Percentiles rank a stretch among this genome's conserved stretches.
These are phyloP conservation scores for Hebeloma cylindrosporum DNA, from an alignment of 768 basidiomycete genomes.

Conservation along the genomic window DNA sequence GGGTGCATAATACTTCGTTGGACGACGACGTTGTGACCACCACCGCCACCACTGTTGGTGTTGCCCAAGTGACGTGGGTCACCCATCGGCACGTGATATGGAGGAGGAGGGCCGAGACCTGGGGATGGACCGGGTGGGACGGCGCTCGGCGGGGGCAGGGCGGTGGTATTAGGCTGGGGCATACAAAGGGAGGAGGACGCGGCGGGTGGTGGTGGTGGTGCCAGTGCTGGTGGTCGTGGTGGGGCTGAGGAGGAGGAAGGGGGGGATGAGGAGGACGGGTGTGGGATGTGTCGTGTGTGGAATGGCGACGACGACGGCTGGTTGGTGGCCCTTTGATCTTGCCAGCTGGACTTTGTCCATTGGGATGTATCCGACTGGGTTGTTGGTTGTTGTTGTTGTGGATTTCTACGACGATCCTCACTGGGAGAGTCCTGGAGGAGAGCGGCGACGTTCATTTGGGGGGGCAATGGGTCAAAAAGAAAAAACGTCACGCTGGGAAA, in stretches of 20 bases:
- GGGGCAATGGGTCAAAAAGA: neutral
- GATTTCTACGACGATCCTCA: constrained; percentile 40
- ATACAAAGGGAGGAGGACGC: neutral
- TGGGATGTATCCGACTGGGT: neutral
- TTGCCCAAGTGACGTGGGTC: neutral
- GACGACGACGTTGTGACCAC: constrained; percentile 7
- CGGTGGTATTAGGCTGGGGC: neutral
- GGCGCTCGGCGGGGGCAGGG: constrained; percentile 1
- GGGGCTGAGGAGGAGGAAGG: neutral
- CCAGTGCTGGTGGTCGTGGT: constrained; percentile 1
- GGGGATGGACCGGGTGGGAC: too few relatives aligned
- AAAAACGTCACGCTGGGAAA: neutral
- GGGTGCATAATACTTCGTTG: constrained; percentile 1
- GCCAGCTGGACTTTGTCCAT: constrained; percentile 5
- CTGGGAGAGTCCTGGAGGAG: constrained; percentile 72
- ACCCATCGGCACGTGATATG: too few relatives aligned
- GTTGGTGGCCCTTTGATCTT: neutral
- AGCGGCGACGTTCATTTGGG: constrained; percentile 64
- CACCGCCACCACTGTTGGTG: neutral
- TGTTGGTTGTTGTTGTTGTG: neutral
- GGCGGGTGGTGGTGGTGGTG: neutral
- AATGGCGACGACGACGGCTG: neutral
- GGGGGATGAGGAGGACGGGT: constrained; percentile 13
- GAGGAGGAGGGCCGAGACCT: too few relatives aligned
- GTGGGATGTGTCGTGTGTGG: constrained; percentile 10